Conservation (phyloP, 1,284 basidiomycete species). For the Ceratobasidium papillatum region DNA sequence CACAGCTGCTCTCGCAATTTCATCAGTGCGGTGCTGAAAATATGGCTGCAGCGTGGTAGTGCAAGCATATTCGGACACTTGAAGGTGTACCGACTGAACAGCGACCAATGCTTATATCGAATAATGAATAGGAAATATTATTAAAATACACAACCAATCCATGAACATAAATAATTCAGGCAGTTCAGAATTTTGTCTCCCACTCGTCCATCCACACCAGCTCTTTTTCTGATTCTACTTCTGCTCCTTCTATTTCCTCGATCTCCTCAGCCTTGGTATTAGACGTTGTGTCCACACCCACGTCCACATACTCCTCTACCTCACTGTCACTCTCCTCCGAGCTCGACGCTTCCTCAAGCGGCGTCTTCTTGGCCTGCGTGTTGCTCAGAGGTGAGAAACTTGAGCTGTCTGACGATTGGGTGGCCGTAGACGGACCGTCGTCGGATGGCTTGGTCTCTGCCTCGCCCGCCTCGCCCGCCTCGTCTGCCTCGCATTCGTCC, state of each 20-base stretch:
- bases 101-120: no score
- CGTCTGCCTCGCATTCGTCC: neutral
- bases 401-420: no score
- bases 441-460: neutral
- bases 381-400: neutral
- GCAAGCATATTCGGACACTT: neutral
- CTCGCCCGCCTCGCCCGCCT: neutral
- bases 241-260: neutral
- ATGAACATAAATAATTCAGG: neutral
- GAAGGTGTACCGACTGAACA: neutral
- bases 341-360: neutral
- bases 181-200: neutral
- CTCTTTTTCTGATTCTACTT: neutral
- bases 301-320: neutral
- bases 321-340: constrained; percentile 1
- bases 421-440: neutral
- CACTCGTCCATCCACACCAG: constrained; percentile 3
- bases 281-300: neutral
- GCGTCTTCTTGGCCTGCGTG: neutral
- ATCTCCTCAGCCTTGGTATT: neutral
- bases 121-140: neutral
- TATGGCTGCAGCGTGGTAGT: neutral
- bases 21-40: neutral
- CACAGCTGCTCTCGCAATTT: neutral
- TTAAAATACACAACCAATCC: neutral